Conservation (phyloP, 495 filamentous ascomycete genomes). For the Neurospora africana region DNA sequence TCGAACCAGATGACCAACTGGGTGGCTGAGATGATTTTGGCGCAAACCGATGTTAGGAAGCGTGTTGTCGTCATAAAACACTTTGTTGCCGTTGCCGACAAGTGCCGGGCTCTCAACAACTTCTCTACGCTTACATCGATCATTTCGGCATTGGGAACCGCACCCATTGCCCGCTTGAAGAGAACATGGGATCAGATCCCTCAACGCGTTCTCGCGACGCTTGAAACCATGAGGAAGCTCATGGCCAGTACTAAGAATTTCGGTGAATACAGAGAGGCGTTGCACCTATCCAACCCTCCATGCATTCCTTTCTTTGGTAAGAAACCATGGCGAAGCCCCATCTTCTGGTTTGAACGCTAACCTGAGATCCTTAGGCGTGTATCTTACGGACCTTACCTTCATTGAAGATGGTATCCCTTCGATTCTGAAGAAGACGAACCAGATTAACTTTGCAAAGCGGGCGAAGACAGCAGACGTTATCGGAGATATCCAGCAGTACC, state of each 20-base stretch:
- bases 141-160: constrained; percentile 87
- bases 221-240: constrained; percentile 84
- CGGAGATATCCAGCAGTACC: constrained; percentile 95
- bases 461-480: constrained; percentile 97
- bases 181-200: constrained; percentile 94
- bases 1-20: constrained; percentile 98
- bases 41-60: constrained; percentile 86
- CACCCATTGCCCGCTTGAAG: constrained; percentile 85
- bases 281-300: constrained; percentile 87
- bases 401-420: constrained; percentile 98
- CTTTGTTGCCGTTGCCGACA: constrained; percentile 95
- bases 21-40: constrained; percentile 99
- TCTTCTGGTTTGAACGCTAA: constrained; percentile 3
- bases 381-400: constrained; percentile 95
- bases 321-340: constrained; percentile 13
- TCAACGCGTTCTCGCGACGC: constrained; percentile 60
- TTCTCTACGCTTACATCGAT: constrained; percentile 98
- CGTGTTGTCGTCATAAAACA: constrained; percentile 96
- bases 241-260: constrained; percentile 99
- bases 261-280: constrained; percentile 84
- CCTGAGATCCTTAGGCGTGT: constrained; percentile 56
- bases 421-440: constrained; percentile 82
- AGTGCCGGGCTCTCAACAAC: constrained; percentile 90
- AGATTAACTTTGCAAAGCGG: constrained; percentile 98
- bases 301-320: constrained; percentile 98